Conservation (phyloP, 805 yeast species). For the Schizosaccharomyces cryophilus region DNA sequence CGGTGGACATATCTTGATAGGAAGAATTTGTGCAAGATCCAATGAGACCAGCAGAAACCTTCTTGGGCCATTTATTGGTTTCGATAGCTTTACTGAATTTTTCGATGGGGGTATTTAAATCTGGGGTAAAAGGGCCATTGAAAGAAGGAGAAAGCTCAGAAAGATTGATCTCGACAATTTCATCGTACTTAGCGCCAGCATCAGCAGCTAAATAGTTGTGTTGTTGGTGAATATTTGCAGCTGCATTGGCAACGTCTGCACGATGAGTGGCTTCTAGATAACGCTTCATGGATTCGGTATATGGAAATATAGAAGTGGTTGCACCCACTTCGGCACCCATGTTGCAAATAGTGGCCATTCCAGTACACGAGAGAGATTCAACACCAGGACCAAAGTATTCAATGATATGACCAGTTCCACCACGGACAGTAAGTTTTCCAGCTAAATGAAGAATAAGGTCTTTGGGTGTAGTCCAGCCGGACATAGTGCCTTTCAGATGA, state of each 20-base stretch:
- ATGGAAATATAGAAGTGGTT: conserved; percentile 92
- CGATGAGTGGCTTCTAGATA: conserved; percentile 75
- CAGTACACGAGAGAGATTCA: conserved; percentile 76
- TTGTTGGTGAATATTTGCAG: conserved; percentile 30
- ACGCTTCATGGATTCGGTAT: conserved; percentile 67
- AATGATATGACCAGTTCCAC: conserved; percentile 92
- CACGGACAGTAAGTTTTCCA: conserved; percentile 81
- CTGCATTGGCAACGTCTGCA: conserved; percentile 61
- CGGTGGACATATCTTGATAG: conserved; percentile 93
- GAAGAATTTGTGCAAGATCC: conserved; percentile 98
- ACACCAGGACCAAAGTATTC: conserved; percentile 95
- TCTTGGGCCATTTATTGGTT: conserved; percentile 76
- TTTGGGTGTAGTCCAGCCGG: conserved; percentile 94
- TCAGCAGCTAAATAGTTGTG: conserved; percentile 58
- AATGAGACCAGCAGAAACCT: conserved; percentile 79
- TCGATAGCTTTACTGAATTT: conserved; percentile 62
- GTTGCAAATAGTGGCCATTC: conserved; percentile 98
- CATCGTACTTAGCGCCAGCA: conserved; percentile 80
- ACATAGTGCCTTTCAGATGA: conserved; percentile 71
- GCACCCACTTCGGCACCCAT: conserved; percentile 99
- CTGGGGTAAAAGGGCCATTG: conserved; percentile 97
- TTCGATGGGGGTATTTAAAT: conserved; percentile 85
- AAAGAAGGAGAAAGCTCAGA: conserved; percentile 80
- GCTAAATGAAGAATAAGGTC: conserved; percentile 84
- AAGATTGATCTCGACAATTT: conserved; percentile 73